Base-by-base conservation (phyloP, 257 asterid genomes). In the Nicotiana paniculata region DNA sequence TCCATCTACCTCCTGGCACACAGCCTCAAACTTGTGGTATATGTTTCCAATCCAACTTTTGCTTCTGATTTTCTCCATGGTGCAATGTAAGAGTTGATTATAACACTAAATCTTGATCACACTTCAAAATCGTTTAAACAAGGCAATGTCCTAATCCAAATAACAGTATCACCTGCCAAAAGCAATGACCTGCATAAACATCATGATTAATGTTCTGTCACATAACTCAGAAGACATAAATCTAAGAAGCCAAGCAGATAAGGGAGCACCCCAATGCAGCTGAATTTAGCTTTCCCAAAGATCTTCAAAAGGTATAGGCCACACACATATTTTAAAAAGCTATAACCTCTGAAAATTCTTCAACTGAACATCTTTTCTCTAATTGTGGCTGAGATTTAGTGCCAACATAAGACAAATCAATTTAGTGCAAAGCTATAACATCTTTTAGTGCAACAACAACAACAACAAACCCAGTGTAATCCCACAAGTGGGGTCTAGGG, bases 1-100 rank as follows among this genome's bases (percentile, higher is more conserved):
- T 54, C 67, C 92, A 83, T 94, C 98, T 77, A 94, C 91, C 83
- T 92, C 95, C 54, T 90, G 93, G 84, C 92, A 87, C 51, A 92
- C 74, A 67, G 89, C 69, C 91, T 92, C 97, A 9, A 93, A 89
- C 83, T 87, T 90, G 84, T 89, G 86, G 89, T 83, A 94, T 81
- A 94, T 82, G 90, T 77, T 91, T 76, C 97, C 95, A 64, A 89
- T 91, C 97, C 93, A 92, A 4, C 80, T 67, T 83, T 90, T 90
- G 66, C 89, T 83, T 82, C 79, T 88, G 69, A 16, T 18, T 80
- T 51, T 75, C 46, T 75, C 79, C 79, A 75, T 75, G 58, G 63
- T 75, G 79, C 46, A 48, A 51, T 48, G 16, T 48, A 48, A 24
- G 62, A 75, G 53, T 51, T 33, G 53, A 26, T 51, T 15, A 26